phyloP scores from a whole-genome alignment of 2,329 filamentous ascomycete species.

The Ophiocordyceps camponoti-leonardi region DNA sequence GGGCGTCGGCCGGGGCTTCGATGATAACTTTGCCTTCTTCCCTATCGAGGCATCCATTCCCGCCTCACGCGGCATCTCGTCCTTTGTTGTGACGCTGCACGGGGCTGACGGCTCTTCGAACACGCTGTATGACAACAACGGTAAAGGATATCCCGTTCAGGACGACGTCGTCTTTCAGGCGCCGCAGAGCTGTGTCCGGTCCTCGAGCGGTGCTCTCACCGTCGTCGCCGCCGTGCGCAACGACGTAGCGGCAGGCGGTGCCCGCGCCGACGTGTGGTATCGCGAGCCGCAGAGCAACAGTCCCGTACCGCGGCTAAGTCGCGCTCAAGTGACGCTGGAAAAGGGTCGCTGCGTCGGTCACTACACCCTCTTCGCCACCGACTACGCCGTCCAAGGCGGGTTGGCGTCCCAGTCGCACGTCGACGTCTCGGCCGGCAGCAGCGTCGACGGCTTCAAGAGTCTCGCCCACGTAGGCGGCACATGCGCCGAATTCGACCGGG shows the following conservation, averaged over 20 bases:
- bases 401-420: conserved; percentile 26
- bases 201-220: conserved; percentile 23
- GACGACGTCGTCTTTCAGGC: conserved; percentile 37
- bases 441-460: conserved; percentile 30
- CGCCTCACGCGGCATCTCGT: conserved; percentile 40
- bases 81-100: conserved; percentile 37
- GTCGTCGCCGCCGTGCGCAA: conserved; percentile 31
- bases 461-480: conserved; percentile 24
- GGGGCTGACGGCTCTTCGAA: conserved; percentile 24
- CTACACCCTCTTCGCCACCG: conserved; percentile 30
- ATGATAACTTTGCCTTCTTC: conserved; percentile 41
- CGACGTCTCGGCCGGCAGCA: conserved; percentile 24
- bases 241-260: conserved; percentile 23
- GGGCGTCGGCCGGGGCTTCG: conserved; percentile 36
- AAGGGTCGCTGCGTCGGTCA: conserved; percentile 25
- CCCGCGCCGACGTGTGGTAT: conserved; percentile 24
- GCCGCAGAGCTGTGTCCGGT: conserved; percentile 37
- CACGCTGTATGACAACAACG: conserved; percentile 37
- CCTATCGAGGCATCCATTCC: conserved; percentile 32
- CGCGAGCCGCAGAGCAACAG: conserved; percentile 21
- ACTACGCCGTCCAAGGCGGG: conserved; percentile 25
- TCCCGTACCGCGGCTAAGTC: conserved; percentile 23
- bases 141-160: conserved; percentile 32
- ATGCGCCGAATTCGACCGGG: conserved; percentile 22
- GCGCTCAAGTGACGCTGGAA: conserved; percentile 19